Percentiles rank a stretch among this genome's conserved stretches.
phyloP scores from a whole-genome alignment of 78 protist genomes.

The Speleostelium caveatum region DNA sequence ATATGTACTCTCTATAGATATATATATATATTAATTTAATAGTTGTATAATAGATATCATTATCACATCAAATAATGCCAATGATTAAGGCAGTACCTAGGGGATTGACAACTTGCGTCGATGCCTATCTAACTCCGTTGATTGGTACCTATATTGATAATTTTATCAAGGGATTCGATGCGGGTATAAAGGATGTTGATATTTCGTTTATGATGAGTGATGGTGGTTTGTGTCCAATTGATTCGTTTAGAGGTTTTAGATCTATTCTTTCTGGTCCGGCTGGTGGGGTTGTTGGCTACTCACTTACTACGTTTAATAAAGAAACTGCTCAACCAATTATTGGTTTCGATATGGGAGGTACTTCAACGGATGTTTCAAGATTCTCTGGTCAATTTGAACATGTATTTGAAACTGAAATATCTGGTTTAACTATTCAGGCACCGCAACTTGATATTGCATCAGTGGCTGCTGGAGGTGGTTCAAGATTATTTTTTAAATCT shows the following conservation, averaged over 20 bases:
- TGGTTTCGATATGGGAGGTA: constrained; percentile 99
- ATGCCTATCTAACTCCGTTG: constrained; percentile 97
- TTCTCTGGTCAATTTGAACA: constrained; percentile 87
- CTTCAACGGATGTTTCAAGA: constrained; percentile 95
- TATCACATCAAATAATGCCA: constrained; percentile 89
- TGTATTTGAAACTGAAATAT: constrained; percentile 91
- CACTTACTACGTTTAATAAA: constrained; percentile 81
- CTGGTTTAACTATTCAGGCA: constrained; percentile 95
- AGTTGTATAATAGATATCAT: too few species aligned
- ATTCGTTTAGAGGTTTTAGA: constrained; percentile 88
- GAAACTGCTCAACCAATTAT: constrained; percentile 81
- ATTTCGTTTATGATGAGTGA: constrained; percentile 95
- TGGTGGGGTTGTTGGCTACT: constrained; percentile 97
- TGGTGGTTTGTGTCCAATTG: constrained; percentile 95
- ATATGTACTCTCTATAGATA: too few species aligned
- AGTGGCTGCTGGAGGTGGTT: constrained; percentile 98
- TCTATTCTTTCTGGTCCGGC: constrained; percentile 96
- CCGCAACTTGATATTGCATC: constrained; percentile 96
- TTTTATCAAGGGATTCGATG: constrained; percentile 89
- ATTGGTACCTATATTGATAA: constrained; percentile 77
- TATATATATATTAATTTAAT: too few species aligned
- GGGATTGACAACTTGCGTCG: constrained; percentile 95
- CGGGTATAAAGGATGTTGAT: constrained; percentile 55
- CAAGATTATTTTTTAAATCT: constrained; percentile 84
- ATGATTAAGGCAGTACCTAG: constrained; percentile 92